These are phyloP conservation scores for Lactarius trivialis DNA, from an alignment of 768 basidiomycete species.

Conservation along the genomic window DNA sequence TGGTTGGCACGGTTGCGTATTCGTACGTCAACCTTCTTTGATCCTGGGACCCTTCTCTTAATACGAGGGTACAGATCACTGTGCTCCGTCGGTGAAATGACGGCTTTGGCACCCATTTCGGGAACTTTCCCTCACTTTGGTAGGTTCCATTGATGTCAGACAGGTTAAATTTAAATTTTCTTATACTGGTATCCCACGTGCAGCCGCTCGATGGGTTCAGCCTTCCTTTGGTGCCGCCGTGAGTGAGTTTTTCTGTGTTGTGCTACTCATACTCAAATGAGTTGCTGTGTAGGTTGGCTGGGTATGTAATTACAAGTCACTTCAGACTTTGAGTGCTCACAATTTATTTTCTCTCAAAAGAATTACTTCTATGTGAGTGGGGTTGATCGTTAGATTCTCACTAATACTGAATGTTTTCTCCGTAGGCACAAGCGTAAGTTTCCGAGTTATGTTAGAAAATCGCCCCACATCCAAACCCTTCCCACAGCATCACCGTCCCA, in stretches of 20 bases:
- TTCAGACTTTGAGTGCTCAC: not conserved
- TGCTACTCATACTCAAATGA: not conserved
- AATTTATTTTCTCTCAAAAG: conserved; percentile 23
- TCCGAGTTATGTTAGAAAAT: not conserved
- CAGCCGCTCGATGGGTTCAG: conserved; percentile 33
- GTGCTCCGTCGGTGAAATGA: conserved; percentile 71
- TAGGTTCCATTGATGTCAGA: conserved; percentile 23
- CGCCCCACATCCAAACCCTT: not conserved
- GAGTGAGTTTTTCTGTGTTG: conserved; percentile 20
- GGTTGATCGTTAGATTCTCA: not conserved
- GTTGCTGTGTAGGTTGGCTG: conserved; percentile 25
- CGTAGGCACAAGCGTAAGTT: conserved; percentile 31
- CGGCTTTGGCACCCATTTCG: conserved; percentile 70
- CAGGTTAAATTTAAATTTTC: not conserved
- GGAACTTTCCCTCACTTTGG: conserved; percentile 74
- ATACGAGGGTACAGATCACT: conserved; percentile 39
- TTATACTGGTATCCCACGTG: not conserved
- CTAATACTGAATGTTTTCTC: not conserved
- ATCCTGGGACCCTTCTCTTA: not conserved
- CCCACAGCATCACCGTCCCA: conserved; percentile 46
- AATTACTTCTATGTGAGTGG: conserved; percentile 49
- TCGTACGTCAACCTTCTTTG: conserved; percentile 41
- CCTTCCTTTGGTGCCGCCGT: conserved; percentile 34
- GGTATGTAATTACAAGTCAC: conserved; percentile 22
- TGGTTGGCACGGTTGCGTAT: conserved; percentile 64